phyloP scores from a whole-genome alignment of 2,329 filamentous ascomycete genomes.

The Exophiala mesophila region DNA sequence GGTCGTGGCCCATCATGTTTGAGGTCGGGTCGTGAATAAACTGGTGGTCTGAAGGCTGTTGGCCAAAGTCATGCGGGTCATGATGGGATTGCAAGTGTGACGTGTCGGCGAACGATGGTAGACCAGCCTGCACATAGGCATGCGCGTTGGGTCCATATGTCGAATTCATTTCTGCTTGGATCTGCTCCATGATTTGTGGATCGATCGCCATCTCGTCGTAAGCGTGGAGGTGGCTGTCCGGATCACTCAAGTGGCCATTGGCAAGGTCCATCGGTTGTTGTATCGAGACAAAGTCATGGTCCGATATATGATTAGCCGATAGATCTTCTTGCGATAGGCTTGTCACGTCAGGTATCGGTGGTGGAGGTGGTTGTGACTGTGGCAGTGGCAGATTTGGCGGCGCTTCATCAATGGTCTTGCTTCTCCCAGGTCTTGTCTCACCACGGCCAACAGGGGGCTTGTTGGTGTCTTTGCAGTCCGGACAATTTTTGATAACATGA shows the following conservation, averaged over 20 bases:
- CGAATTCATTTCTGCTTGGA: slow-evolving; percentile 31
- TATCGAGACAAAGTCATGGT: slow-evolving; percentile 20
- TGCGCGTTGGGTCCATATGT: slow-evolving; percentile 20
- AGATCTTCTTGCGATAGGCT: slow-evolving; percentile 12
- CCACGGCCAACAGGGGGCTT: slow-evolving; percentile 48
- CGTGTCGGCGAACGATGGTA: slow-evolving; percentile 20
- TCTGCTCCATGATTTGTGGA: slow-evolving; percentile 56
- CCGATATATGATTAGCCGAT: slow-evolving; percentile 14
- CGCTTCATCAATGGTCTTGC: slow-evolving; percentile 24
- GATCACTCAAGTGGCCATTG: slow-evolving; percentile 35
- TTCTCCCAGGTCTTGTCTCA: slow-evolving; percentile 26
- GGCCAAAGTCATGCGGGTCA: slow-evolving; percentile 21
- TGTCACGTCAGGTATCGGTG: slow-evolving; percentile 9
- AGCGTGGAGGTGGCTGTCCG: slow-evolving; percentile 36
- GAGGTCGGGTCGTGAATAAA: slow-evolving; percentile 19
- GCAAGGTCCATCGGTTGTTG: slow-evolving; percentile 23
- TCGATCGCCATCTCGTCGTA: slow-evolving; percentile 54
- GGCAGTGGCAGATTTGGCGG: slow-evolving; percentile 10
- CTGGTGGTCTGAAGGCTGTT: slow-evolving; percentile 17
- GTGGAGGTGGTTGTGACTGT: slow-evolving; percentile 7
- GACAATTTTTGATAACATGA: slow-evolving; percentile 86
- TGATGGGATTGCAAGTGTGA: slow-evolving; percentile 20
- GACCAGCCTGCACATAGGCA: slow-evolving; percentile 19
- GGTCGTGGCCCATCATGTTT: slow-evolving; percentile 22
- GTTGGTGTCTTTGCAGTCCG: slow-evolving; percentile 76